phyloP scores from a whole-genome alignment of 805 yeast species.

The Wickerhamomyces alni region DNA sequence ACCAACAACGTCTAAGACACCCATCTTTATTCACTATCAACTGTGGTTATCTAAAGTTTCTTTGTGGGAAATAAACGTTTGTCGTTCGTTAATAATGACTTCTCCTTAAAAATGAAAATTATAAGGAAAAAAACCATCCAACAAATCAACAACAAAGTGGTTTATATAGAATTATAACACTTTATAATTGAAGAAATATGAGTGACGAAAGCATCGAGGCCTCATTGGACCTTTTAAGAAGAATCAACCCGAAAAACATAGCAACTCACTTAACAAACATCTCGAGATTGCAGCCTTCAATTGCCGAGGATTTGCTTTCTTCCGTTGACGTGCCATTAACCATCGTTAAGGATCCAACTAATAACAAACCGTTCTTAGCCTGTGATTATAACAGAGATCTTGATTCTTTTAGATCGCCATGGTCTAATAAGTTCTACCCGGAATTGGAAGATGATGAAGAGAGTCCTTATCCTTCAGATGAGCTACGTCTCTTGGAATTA shows the following conservation, averaged over 20 bases:
- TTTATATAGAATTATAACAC: background rate
- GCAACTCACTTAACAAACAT: constrained; percentile 36
- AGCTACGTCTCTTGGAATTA: constrained; percentile 67
- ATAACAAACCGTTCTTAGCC: constrained; percentile 64
- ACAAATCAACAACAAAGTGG: background rate
- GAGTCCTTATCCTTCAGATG: constrained; percentile 67
- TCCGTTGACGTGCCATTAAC: constrained; percentile 82
- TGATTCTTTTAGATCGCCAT: constrained; percentile 87
- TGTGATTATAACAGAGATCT: constrained; percentile 97
- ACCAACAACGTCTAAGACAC: constrained; percentile 28
- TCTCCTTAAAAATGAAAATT: too few relatives aligned
- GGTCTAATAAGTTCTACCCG: constrained; percentile 73
- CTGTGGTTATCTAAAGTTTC: too few relatives aligned
- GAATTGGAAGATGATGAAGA: constrained; percentile 49
- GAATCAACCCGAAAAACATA: constrained; percentile 64
- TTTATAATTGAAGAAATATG: background rate
- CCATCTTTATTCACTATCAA: constrained; percentile 26
- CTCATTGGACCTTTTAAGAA: constrained; percentile 69
- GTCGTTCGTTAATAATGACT: too few relatives aligned
- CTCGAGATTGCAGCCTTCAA: constrained; percentile 42
- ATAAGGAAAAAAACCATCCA: background rate
- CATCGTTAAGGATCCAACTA: constrained; percentile 24
- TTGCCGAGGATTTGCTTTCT: constrained; percentile 83
- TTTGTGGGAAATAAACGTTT: too few relatives aligned
- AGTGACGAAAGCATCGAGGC: constrained; percentile 57